phyloP scores from a whole-genome alignment of 441 rosid species.

The Hura crepitans region DNA sequence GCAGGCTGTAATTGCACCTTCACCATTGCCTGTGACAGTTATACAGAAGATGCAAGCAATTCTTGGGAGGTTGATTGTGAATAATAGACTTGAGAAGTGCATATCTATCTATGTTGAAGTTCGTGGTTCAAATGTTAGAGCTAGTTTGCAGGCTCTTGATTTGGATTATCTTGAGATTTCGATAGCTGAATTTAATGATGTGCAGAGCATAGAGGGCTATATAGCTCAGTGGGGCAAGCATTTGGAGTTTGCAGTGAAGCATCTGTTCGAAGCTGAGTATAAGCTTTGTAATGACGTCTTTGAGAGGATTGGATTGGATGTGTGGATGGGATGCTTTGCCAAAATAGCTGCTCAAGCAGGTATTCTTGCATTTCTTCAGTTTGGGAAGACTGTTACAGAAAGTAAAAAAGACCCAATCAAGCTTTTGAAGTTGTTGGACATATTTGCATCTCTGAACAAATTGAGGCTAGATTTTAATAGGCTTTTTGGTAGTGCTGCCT shows the following conservation, averaged over 20 bases:
- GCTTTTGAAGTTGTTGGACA: slow-evolving; percentile 84
- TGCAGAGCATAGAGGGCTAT: slow-evolving; percentile 83
- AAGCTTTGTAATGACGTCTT: slow-evolving; percentile 89
- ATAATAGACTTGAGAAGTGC: slow-evolving; percentile 77
- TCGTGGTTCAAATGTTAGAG: slow-evolving; percentile 79
- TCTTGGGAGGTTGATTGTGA: slow-evolving; percentile 76
- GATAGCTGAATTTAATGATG: slow-evolving; percentile 71
- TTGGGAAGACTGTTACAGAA: slow-evolving; percentile 88
- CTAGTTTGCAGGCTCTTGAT: slow-evolving; percentile 84
- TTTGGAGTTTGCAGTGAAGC: slow-evolving; percentile 97
- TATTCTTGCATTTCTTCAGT: slow-evolving; percentile 85
- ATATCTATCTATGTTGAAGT: slow-evolving; percentile 78
- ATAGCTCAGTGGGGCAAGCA: slow-evolving; percentile 89
- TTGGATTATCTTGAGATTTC: slow-evolving; percentile 93
- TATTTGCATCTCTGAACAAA: slow-evolving; percentile 75
- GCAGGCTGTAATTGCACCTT: slow-evolving; percentile 77
- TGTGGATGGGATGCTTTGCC: slow-evolving; percentile 94
- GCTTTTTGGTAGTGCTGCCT: slow-evolving; percentile 91
- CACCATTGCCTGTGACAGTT: slow-evolving; percentile 79
- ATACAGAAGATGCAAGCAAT: slow-evolving; percentile 89
- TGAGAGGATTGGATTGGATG: slow-evolving; percentile 75
- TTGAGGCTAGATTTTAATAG: slow-evolving; percentile 85
- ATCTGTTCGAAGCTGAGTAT: slow-evolving; percentile 91
- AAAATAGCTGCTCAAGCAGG: slow-evolving; percentile 96
- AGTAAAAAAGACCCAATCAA: slow-evolving; percentile 90